Percentiles rank a stretch among this genome's conserved stretches.
Evolutionary conservation across 2,329 filamentous ascomycete genomes (phyloP).

Genomic region (Alternaria dauci): DNA sequence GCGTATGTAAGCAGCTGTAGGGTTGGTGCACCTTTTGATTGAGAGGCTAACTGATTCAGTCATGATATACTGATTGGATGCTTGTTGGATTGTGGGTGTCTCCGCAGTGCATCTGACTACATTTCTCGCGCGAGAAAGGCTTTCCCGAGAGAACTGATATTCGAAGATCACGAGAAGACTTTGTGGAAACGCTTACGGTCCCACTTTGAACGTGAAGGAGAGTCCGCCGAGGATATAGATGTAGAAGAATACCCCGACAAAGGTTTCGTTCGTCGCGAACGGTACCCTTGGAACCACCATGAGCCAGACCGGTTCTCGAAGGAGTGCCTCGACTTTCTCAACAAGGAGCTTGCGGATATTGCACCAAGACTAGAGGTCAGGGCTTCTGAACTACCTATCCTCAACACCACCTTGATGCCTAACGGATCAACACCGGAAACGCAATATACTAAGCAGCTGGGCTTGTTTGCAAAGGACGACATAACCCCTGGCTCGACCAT

Average conservation of each 20-base stretch:
- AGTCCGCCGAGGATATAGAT: conserved; percentile 54
- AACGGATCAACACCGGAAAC: conserved; percentile 59
- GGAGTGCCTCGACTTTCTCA: conserved; percentile 71
- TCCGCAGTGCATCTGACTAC: conserved; percentile 73
- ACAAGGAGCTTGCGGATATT: conserved; percentile 70
- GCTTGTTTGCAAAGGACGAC: conserved; percentile 86
- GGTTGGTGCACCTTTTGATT: not conserved
- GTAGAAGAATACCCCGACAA: conserved; percentile 70
- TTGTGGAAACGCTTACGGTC: conserved; percentile 52
- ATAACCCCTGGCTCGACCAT: conserved; percentile 79
- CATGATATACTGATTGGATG: conserved; percentile 58
- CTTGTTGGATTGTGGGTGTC: conserved; percentile 68
- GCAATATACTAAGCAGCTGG: conserved; percentile 76
- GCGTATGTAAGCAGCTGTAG: conserved; percentile 38
- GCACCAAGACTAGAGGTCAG: conserved; percentile 85
- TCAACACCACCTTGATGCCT: conserved; percentile 49
- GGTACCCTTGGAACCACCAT: conserved; percentile 70
- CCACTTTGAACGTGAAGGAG: conserved; percentile 34
- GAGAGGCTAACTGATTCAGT: conserved; percentile 27
- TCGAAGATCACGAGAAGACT: conserved; percentile 63
- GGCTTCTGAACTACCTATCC: conserved; percentile 76
- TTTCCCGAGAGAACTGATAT: conserved; percentile 64
- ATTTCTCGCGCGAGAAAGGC: conserved; percentile 67
- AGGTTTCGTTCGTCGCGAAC: conserved; percentile 71
- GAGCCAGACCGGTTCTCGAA: conserved; percentile 66